Evolutionary conservation across 2,329 filamentous ascomycete genomes (phyloP).

Genomic region (Penicillium sclerotigenum): DNA sequence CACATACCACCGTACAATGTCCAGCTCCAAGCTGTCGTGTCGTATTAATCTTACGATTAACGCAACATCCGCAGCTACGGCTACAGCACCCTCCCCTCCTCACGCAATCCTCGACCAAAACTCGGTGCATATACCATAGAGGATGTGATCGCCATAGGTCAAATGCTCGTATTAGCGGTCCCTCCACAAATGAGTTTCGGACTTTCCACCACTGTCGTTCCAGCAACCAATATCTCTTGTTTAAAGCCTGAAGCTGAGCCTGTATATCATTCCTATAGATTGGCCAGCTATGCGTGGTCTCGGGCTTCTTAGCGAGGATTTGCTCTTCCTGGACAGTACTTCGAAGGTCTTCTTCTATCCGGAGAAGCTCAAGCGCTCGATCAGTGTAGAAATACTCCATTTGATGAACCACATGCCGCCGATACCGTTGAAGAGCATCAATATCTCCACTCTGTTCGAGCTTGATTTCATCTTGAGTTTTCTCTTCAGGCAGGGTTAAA

Average conservation of each 20-base stretch:
- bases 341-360: neutral
- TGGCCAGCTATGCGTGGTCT: neutral
- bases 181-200: neutral
- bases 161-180: neutral
- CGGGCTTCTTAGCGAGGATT: neutral
- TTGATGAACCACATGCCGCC: neutral
- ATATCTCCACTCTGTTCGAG: neutral
- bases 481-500: neutral
- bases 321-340: neutral
- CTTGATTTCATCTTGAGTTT: neutral
- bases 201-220: neutral
- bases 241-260: neutral
- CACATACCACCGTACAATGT: conserved; percentile 4
- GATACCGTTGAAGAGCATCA: neutral
- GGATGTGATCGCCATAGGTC: conserved; percentile 10
- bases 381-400: neutral
- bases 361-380: neutral
- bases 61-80: conserved; percentile 2
- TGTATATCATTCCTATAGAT: neutral
- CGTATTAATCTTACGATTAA: neutral
- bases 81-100: conserved; percentile 1
- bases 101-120: conserved; percentile 1
- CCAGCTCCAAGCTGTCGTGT: conserved; percentile 1
- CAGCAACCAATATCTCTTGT: neutral
- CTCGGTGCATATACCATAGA: conserved; percentile 10